Evolutionary conservation across 2,329 filamentous ascomycete species (phyloP).

Genomic region (Fusarium buxicola): DNA sequence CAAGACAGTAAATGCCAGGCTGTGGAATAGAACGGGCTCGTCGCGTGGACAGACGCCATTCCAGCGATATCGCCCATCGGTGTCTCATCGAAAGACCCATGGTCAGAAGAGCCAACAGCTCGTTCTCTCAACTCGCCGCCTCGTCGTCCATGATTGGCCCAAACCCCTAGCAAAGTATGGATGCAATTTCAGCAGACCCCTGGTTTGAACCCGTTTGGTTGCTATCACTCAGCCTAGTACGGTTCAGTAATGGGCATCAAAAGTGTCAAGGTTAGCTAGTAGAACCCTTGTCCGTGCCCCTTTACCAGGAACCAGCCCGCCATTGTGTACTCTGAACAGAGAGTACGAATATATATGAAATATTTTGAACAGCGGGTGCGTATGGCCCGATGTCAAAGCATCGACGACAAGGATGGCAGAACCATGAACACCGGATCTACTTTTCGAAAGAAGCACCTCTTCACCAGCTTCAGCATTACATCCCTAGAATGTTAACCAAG

Average conservation of each 20-base stretch:
- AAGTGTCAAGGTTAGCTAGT: slow-evolving; percentile 1
- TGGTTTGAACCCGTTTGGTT: slow-evolving; percentile 7
- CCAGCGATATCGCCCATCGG: slow-evolving; percentile 9
- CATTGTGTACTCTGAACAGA: background rate
- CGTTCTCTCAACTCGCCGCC: slow-evolving; percentile 6
- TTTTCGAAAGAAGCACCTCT: too few species aligned
- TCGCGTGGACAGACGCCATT: slow-evolving; percentile 5
- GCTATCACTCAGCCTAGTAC: slow-evolving; percentile 11
- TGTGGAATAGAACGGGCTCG: background rate
- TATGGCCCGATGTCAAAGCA: background rate
- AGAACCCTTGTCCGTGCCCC: slow-evolving; percentile 28
- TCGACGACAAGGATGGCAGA: background rate
- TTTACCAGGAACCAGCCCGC: slow-evolving; percentile 23
- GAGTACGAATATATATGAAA: too few species aligned
- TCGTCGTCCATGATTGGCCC: slow-evolving; percentile 22
- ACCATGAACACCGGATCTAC: too few species aligned
- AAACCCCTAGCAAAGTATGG: slow-evolving; percentile 4
- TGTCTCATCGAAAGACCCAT: slow-evolving; percentile 5
- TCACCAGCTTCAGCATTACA: background rate
- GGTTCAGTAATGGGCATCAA: slow-evolving; percentile 21
- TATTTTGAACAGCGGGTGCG: too few species aligned
- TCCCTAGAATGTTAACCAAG: background rate
- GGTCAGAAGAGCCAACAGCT: background rate
- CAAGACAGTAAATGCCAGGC: background rate
- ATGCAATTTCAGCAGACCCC: slow-evolving; percentile 30